These are phyloP conservation scores for Penicillium lagena DNA, from an alignment of 495 filamentous ascomycete genomes.

Conservation along the genomic window DNA sequence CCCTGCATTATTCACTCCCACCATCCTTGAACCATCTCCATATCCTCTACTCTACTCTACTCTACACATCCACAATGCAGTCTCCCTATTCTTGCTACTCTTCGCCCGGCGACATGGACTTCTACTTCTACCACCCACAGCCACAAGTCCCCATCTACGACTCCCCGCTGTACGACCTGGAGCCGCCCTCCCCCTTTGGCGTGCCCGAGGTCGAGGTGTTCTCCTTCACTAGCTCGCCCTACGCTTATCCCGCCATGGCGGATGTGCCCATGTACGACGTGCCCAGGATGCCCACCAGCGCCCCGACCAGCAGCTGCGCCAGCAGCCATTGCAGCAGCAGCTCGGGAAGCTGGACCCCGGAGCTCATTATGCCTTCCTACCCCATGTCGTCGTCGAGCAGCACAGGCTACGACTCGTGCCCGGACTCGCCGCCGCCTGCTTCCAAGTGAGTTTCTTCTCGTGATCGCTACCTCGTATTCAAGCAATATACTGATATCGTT, in stretches of 20 bases:
- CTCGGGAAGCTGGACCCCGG: slow-evolving; percentile 11
- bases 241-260: slow-evolving; percentile 8
- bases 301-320: slow-evolving; percentile 12
- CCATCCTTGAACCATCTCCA: not conserved
- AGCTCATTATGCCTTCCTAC: slow-evolving; percentile 11
- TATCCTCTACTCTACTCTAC: not conserved
- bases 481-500: not conserved
- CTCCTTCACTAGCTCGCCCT: slow-evolving; percentile 19
- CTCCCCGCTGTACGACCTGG: slow-evolving; percentile 10
- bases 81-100: slow-evolving; percentile 23
- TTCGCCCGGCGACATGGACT: slow-evolving; percentile 21
- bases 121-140: slow-evolving; percentile 19
- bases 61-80: slow-evolving; percentile 12
- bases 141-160: slow-evolving; percentile 12
- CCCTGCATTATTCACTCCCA: slow-evolving; percentile 1
- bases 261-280: slow-evolving; percentile 11
- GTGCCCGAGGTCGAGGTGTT: slow-evolving; percentile 16
- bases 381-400: not conserved
- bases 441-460: slow-evolving; percentile 17
- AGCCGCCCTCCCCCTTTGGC: slow-evolving; percentile 10
- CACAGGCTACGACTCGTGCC: slow-evolving; percentile 9
- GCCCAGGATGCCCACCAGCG: slow-evolving; percentile 8
- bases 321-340: slow-evolving; percentile 16
- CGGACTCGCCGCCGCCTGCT: slow-evolving; percentile 13
- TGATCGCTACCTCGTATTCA: not conserved